Conservation (phyloP, 345 rosid genomes). For the thale cress (Arabidopsis thaliana) region DNA sequence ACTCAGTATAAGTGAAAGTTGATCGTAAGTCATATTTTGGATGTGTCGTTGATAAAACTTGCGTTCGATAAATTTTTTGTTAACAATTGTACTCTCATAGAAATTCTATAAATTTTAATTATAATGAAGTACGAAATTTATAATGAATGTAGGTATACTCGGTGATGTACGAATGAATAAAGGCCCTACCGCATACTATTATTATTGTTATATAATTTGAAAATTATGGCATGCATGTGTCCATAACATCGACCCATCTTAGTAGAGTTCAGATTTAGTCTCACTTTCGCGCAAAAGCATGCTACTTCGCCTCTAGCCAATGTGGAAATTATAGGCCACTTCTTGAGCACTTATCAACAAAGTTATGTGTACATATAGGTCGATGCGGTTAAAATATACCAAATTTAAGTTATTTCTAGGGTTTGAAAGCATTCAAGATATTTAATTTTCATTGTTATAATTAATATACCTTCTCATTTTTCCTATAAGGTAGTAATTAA, state of each 20-base stretch:
- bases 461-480: not conserved
- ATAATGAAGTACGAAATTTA: constrained; percentile 20
- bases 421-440: constrained; percentile 1
- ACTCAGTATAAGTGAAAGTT: constrained; percentile 18
- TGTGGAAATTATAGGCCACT: constrained; percentile 32
- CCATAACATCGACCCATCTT: constrained; percentile 45
- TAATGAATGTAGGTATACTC: constrained; percentile 39
- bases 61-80: not conserved
- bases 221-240: constrained; percentile 37
- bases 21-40: constrained; percentile 13
- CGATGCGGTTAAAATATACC: not conserved
- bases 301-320: constrained; percentile 38
- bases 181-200: constrained; percentile 41
- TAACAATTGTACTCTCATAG: not conserved
- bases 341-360: constrained; percentile 26
- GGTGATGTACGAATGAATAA: constrained; percentile 41
- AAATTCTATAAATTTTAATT: constrained; percentile 16
- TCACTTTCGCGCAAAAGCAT: constrained; percentile 48
- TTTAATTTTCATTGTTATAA: not conserved
- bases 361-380: not conserved
- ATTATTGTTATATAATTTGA: constrained; percentile 17
- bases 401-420: not conserved
- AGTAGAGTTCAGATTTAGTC: constrained; percentile 41
- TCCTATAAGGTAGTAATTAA: not conserved
- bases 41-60: constrained; percentile 12